These are phyloP conservation scores for Diutina mesorugosa DNA, from an alignment of 1,139 yeast genomes.

Conservation along the genomic window DNA sequence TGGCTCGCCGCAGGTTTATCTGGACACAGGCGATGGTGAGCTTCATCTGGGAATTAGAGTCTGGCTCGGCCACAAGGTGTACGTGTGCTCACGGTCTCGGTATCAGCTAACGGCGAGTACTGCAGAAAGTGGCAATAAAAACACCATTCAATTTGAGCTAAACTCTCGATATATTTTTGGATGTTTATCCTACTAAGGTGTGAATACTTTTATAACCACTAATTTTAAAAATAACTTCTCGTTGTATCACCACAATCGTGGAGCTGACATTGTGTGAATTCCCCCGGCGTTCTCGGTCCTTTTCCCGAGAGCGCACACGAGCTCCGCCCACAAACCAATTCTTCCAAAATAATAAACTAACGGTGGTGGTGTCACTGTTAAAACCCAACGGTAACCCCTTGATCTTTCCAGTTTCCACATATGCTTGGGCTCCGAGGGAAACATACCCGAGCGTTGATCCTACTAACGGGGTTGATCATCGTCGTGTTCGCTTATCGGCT, in stretches of 20 bases:
- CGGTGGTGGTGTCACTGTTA: neutral
- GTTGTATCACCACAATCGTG: too few relatives aligned
- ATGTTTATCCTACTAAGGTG: too few relatives aligned
- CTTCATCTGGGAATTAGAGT: constrained; percentile 12
- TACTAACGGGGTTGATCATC: neutral
- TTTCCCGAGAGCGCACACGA: neutral
- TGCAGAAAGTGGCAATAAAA: too few relatives aligned
- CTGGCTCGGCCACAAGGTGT: neutral
- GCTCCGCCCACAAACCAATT: neutral
- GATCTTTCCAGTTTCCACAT: neutral
- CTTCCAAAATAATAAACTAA: neutral
- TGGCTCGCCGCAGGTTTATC: constrained; percentile 53
- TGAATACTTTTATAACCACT: too few relatives aligned
- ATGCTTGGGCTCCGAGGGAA: neutral
- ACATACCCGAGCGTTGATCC: neutral
- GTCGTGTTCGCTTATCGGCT: neutral
- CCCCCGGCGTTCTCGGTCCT: neutral
- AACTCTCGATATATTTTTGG: too few relatives aligned
- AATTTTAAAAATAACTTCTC: too few relatives aligned
- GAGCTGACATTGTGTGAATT: neutral
- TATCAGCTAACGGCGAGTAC: neutral
- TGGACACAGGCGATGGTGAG: constrained; percentile 57
- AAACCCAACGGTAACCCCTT: neutral
- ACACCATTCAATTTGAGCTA: too few relatives aligned
- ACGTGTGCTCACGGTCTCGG: neutral